These are phyloP conservation scores for Populus hybrid DNA, from an alignment of 441 rosid species.

Conservation along the genomic window DNA sequence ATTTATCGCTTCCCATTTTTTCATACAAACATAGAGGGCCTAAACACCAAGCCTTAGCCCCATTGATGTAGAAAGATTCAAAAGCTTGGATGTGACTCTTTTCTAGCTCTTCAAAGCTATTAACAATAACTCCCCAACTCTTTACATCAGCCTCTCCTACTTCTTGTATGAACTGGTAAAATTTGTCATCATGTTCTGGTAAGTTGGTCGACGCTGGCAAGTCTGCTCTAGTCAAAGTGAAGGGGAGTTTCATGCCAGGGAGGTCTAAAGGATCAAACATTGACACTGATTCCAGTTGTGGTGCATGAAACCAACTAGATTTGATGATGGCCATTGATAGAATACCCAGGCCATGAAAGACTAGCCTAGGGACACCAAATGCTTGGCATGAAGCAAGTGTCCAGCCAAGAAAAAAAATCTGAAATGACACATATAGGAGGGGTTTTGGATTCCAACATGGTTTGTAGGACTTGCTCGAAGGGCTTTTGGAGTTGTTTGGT, in stretches of 20 bases:
- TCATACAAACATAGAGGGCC: constrained; percentile 30
- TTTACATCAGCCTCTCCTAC: constrained; percentile 21
- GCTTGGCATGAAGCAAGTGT: constrained; percentile 29
- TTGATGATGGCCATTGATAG: constrained; percentile 23
- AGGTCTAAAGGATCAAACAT: constrained; percentile 8
- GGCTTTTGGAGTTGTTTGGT: neutral
- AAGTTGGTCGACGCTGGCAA: neutral
- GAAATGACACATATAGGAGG: neutral
- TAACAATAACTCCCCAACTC: constrained; percentile 32
- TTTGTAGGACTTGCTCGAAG: neutral
- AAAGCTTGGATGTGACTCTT: constrained; percentile 16
- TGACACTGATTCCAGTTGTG: neutral
- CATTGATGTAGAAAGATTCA: too few species aligned
- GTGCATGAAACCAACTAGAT: constrained; percentile 9
- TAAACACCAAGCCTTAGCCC: constrained; percentile 32
- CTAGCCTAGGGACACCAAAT: constrained; percentile 32
- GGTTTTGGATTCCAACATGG: neutral
- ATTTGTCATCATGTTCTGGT: neutral
- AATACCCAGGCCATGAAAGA: constrained; percentile 34
- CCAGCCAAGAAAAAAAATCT: constrained; percentile 34
- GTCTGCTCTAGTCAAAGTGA: constrained; percentile 20
- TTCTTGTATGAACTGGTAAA: constrained; percentile 11
- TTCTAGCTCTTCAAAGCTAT: constrained; percentile 39
- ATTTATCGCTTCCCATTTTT: neutral
- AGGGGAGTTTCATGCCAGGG: constrained; percentile 20